Base-by-base conservation (phyloP, 371 early-diverging fungal genomes). In the Mortierella sp. region DNA sequence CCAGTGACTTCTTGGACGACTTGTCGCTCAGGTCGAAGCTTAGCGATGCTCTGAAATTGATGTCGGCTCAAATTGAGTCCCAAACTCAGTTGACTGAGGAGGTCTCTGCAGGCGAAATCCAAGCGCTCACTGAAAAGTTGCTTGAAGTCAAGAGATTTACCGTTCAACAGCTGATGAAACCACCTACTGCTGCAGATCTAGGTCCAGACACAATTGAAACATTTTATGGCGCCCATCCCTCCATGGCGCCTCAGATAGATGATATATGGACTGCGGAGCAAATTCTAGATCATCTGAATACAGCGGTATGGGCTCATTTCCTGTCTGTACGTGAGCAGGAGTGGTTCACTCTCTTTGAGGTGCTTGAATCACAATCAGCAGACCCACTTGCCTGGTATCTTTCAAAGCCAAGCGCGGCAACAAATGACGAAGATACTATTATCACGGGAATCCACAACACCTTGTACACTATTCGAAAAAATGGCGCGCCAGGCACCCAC, bases 351-450 rank as follows among this genome's bases (percentile, higher is more conserved):
- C 84, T 92, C 26, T 92, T 89, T 77, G 87, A 92, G 60, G 75
- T 91, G 3, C 85, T 94, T 29, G 93, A 93, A 65, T 88, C 89
- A 1, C 94, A 94, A 70, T 90, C 93, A 3, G 82, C 84, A n/a
- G 90, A 89, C 57, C 84, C 89, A 12, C 83, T 94, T 68, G 88
- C 91, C 3, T 94, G 95, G 95, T 83, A 92, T 40, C 89, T 93
- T 3, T 83, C 89, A n/a, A 91, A 83, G 80, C 69, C 81, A 63
- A 70, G 49, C 64, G 45, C 85, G 26, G 17, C 61, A 56, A 83
- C 61, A 23, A 77, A 85, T 13, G 91, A 80, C 26, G 88, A 86
- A 40, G 92, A 93, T 60, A 77, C 90, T 17, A 62, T 89, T 22
- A 83, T 94, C 5, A 90, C 93, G 0, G 93, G 92, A 67, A 91